These are phyloP conservation scores for Acrodontium crateriforme DNA, from an alignment of 2,329 filamentous ascomycete species.

Conservation along the genomic window DNA sequence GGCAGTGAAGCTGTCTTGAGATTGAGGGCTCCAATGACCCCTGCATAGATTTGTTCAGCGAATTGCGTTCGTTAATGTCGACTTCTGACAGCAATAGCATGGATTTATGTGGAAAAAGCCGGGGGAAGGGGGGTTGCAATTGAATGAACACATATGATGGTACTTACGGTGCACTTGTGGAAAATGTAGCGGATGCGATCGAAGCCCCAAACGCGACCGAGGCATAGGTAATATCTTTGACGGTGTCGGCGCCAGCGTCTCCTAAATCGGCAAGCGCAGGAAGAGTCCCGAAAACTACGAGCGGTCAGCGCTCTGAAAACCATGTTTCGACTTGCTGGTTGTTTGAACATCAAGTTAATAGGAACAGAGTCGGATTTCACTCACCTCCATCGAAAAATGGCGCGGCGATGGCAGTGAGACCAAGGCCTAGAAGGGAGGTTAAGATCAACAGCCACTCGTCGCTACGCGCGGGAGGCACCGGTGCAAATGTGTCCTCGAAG, in stretches of 20 bases:
- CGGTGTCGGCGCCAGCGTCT: not conserved
- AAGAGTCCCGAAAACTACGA: constrained; percentile 1
- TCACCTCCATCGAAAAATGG: not conserved
- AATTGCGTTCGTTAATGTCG: no score
- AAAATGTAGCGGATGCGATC: not conserved
- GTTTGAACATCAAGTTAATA: no score
- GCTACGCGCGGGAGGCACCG: not conserved
- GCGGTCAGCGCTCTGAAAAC: not conserved
- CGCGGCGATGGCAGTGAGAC: not conserved
- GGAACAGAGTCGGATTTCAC: not conserved
- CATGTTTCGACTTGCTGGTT: no score
- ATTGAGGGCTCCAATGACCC: not conserved
- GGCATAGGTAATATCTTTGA: not conserved
- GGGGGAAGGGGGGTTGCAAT: not conserved
- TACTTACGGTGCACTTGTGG: not conserved
- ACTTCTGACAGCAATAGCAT: no score
- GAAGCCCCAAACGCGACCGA: not conserved
- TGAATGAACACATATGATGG: not conserved
- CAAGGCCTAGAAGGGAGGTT: not conserved
- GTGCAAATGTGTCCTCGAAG: not conserved
- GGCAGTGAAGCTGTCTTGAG: not conserved
- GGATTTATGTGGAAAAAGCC: no score
- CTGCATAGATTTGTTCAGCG: no score
- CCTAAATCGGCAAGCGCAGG: not conserved
- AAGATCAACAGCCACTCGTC: not conserved